Percentiles rank a stretch among this genome's conserved stretches.
phyloP scores from a whole-genome alignment of 768 basidiomycete species.

The Lentinula boryana region DNA sequence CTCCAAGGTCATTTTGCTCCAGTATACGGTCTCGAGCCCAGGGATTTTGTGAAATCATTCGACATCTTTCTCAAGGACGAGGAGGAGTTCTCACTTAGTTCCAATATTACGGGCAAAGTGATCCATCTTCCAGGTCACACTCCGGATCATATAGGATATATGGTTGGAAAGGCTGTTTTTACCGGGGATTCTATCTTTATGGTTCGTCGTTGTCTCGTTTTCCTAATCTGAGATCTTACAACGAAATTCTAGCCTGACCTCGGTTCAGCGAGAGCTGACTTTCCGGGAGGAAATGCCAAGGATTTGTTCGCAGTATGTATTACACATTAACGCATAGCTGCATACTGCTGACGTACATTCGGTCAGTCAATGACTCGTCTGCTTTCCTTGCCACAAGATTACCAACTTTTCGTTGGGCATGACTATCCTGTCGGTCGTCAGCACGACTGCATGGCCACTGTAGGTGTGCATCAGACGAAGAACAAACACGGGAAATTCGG shows the following conservation, averaged over 20 bases:
- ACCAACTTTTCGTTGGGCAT: constrained; percentile 30
- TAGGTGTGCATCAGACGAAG: constrained; percentile 21
- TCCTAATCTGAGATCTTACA: neutral
- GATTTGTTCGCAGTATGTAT: constrained; percentile 23
- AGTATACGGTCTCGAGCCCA: constrained; percentile 22
- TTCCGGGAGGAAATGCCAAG: constrained; percentile 30
- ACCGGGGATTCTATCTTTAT: constrained; percentile 34
- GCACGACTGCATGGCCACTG: constrained; percentile 23
- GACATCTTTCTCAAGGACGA: constrained; percentile 29
- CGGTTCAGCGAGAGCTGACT: constrained; percentile 31
- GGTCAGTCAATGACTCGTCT: constrained; percentile 30
- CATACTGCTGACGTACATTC: neutral
- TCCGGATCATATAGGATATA: constrained; percentile 29
- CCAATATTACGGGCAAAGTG: constrained; percentile 19
- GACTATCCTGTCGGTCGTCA: constrained; percentile 25
- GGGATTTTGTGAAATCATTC: constrained; percentile 20
- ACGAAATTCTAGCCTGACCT: constrained; percentile 23
- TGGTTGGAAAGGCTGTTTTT: constrained; percentile 29
- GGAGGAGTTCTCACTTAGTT: constrained; percentile 24
- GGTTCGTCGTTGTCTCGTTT: constrained; percentile 11
- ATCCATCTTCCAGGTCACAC: constrained; percentile 32
- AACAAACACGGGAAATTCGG: constrained; percentile 26
- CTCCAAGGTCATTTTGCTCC: constrained; percentile 28
- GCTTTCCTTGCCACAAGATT: constrained; percentile 23
- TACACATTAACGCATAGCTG: neutral